Percentiles rank a stretch among this genome's conserved stretches.
phyloP scores from a whole-genome alignment of 352 stramenopile species.

The Phytophthora pseudosyringae region DNA sequence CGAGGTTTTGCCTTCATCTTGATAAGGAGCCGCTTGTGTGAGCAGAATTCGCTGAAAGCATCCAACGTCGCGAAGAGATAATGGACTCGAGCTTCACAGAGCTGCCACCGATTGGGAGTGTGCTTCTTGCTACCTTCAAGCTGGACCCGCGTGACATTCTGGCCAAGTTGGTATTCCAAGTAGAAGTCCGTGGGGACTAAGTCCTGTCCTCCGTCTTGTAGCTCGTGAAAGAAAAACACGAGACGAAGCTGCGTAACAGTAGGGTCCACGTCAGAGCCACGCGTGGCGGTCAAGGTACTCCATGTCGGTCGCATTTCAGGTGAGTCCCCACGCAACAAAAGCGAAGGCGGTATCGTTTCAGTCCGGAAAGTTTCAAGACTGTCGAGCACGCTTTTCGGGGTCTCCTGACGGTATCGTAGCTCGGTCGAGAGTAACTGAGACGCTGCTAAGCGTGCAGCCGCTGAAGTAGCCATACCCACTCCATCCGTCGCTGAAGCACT shows the following conservation, averaged over 20 bases:
- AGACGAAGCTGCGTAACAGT: conserved; percentile 70
- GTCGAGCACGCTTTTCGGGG: conserved; percentile 20
- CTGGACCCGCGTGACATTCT: conserved; percentile 58
- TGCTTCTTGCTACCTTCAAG: conserved; percentile 84
- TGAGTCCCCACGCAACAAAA: conserved; percentile 26
- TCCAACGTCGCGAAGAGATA: conserved; percentile 73
- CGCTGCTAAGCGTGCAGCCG: conserved; percentile 13
- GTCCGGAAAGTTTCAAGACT: conserved; percentile 26
- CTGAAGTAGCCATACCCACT: conserved; percentile 24
- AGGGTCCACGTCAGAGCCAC: conserved; percentile 70
- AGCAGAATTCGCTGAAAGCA: conserved; percentile 73
- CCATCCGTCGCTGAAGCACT: conserved; percentile 1
- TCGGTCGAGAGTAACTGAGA: conserved; percentile 28
- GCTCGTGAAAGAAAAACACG: conserved; percentile 85
- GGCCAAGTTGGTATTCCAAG: conserved; percentile 81
- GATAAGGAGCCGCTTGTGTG: conserved; percentile 67
- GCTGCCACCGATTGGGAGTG: conserved; percentile 82
- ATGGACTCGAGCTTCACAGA: conserved; percentile 76
- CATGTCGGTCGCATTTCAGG: conserved; percentile 22
- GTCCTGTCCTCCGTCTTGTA: conserved; percentile 70
- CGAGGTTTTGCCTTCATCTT: conserved; percentile 60
- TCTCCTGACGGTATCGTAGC: conserved; percentile 14
- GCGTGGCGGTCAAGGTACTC: conserved; percentile 19
- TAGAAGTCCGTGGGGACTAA: conserved; percentile 72
- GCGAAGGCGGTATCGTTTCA: conserved; percentile 30